Base-by-base conservation (phyloP, 306 rosid species). In the Lathyrus oleraceus region DNA sequence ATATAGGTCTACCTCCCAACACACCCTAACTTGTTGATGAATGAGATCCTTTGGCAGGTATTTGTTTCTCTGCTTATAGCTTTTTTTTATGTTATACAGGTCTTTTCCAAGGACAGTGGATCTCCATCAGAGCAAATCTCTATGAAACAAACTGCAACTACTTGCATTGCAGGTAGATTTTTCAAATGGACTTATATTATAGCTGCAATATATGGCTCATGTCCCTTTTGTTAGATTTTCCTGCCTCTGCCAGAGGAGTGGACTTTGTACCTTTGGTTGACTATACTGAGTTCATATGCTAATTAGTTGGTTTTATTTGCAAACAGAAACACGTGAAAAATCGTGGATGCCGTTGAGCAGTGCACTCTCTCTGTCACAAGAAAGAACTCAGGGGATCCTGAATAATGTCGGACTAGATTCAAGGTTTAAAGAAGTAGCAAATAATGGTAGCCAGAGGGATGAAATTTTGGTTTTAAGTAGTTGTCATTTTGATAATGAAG, bases 101-200 rank as follows among this genome's bases (percentile, higher is more conserved):
- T 90, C 17, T 88, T 93, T 69, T 78, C 88, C 45, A 90, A 87
- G 89, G 91, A 87, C 70, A 51, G 85, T 64, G 87, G 79, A 20
- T 80, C 85, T 82, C 70, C 83, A 39, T 62, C 72, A 36, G 61
- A 76, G 66, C 79, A 60, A 17, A 62, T 58, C 28, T 30, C 76
- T 38, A 58, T 36, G 56, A 68, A 56, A 69, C 66, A 15, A 49
- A 45, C 75, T 42, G 66, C 81, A 62, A 70, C 85, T 44, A 52
- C 82, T 61, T 48, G 3, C 61, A 17, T 10, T 28, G 63, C 58
- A 56, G 87, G 96, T 90, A 74, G 58, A 61, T 58, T 47, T 19
- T 10, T 52, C n/a, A 19, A 13, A 17, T 64, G 62, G 15, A 19
- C 62, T 15, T 71, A 21, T 70, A 61, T 15, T 71, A 28, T 70